Percentiles rank a stretch among this genome's conserved stretches.
phyloP scores from a whole-genome alignment of 2,329 filamentous ascomycete species.

The Lachnellula subtilissima region DNA sequence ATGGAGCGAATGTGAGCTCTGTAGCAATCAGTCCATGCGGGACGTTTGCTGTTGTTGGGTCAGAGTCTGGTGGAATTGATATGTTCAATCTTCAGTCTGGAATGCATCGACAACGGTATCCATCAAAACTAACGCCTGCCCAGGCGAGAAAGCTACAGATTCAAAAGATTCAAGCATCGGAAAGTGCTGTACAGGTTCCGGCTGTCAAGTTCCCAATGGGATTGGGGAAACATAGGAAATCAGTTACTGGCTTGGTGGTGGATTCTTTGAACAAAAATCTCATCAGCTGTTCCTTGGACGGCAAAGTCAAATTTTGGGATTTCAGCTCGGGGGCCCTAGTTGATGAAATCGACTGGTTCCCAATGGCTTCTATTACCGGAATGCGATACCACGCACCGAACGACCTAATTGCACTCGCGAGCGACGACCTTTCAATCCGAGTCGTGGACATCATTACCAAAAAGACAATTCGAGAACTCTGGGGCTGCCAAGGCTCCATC shows the following conservation, averaged over 20 bases:
- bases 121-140: constrained; percentile 68
- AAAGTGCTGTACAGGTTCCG: constrained; percentile 19
- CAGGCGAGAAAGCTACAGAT: constrained; percentile 73
- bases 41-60: constrained; percentile 88
- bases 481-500: constrained; percentile 69
- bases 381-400: constrained; percentile 78
- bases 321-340: constrained; percentile 77
- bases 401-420: constrained; percentile 82
- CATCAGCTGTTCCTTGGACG: constrained; percentile 83
- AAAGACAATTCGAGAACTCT: constrained; percentile 87
- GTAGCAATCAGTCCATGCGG: constrained; percentile 89
- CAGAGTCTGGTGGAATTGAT: constrained; percentile 75
- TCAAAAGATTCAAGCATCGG: constrained; percentile 46
- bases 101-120: constrained; percentile 80
- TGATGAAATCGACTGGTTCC: constrained; percentile 79
- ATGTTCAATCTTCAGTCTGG: constrained; percentile 98
- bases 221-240: constrained; percentile 70
- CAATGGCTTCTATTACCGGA: constrained; percentile 68
- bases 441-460: constrained; percentile 88
- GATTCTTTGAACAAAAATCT: constrained; percentile 85
- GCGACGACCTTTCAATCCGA: constrained; percentile 82
- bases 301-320: constrained; percentile 96
- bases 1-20: constrained; percentile 76
- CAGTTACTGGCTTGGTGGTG: constrained; percentile 80
- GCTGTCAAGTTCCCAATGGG: constrained; percentile 32